Percentiles rank a stretch among this genome's conserved stretches.
These are phyloP conservation scores for Sugiyamaella castrensis DNA, from an alignment of 1,139 yeast genomes.

Conservation along the genomic window DNA sequence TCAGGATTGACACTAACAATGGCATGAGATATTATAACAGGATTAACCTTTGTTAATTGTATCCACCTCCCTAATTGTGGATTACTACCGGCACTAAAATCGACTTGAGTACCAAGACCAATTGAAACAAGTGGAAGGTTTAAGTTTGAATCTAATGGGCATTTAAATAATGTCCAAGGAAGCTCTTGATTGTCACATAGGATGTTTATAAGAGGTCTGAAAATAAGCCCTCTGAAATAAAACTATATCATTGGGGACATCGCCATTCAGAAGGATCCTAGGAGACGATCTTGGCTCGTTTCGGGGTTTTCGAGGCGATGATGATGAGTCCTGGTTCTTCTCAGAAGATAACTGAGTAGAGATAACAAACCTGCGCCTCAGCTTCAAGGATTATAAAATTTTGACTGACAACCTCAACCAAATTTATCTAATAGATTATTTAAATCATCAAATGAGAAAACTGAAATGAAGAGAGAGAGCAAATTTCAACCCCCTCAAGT, in stretches of 20 bases:
- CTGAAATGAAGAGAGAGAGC: no score
- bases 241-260: slow-evolving; percentile 6
- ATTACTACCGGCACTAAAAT: slow-evolving; percentile 11
- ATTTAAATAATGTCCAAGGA: slow-evolving; percentile 24
- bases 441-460: no score
- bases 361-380: no score
- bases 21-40: slow-evolving; percentile 25
- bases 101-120: no score
- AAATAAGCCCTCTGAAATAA: slow-evolving; percentile 3
- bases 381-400: no score
- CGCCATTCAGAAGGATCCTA: not conserved
- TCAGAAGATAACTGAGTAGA: not conserved
- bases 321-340: not conserved
- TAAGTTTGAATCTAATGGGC: slow-evolving; percentile 18
- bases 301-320: not conserved
- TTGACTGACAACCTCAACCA: no score
- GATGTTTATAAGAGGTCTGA: slow-evolving; percentile 2
- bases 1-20: slow-evolving; percentile 27
- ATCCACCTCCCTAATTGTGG: not conserved
- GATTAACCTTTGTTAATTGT: slow-evolving; percentile 21
- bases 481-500: no score
- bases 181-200: slow-evolving; percentile 19
- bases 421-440: no score
- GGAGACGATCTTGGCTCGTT: not conserved
- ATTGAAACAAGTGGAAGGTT: slow-evolving; percentile 23